Base-by-base conservation (phyloP, 805 yeast genomes). In the Zygotorulaspora chibaensis region DNA sequence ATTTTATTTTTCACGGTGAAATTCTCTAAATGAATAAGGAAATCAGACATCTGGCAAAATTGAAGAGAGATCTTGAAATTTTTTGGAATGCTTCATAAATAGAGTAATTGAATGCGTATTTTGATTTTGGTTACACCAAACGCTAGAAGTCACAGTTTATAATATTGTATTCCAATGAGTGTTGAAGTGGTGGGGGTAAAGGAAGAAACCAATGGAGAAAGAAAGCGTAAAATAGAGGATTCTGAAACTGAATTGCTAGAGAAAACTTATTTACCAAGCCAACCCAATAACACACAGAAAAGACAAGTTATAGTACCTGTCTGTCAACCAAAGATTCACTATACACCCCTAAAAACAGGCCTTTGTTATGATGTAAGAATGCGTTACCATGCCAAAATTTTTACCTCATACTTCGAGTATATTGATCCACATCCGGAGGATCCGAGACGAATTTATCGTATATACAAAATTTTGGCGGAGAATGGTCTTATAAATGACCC, bases 391-490 rank as follows among this genome's bases (percentile, higher is more conserved):
- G 96, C 97, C 33, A 87, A 89, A 62, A 83, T 93, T 43, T 90
- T 86, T 68, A 87, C 96, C 2, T 84, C 93, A 1, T 87, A 91
- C 55, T 86, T 80, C 57, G 96, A 91, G 65, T 91, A 91, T 66
- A 87, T 91, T 42, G 99, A 93, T 62, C 99, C 98, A 2, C 99
- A 93, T 63, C 99, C 99, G 3, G 99, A 93, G 65, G 99, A 93
- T 62, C 99, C 99, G 9, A 76, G 99, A 51, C 80, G 99, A 55
- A 90, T 91, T 30, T 93, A 90, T 67, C 76, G 98, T 46, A 87
- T 93, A 38, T 93, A 93, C 70, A 89, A 93, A 68, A 84, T 86
- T 35, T 74, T 93, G 36, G 97, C 96, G 0, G 97, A 93, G 61
- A 89, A 93, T 31, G 99, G 99, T 0, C 73, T 93, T 12, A 83